Conservation (phyloP, 2,329 filamentous ascomycete species). For the Gnomoniopsis sp. region DNA sequence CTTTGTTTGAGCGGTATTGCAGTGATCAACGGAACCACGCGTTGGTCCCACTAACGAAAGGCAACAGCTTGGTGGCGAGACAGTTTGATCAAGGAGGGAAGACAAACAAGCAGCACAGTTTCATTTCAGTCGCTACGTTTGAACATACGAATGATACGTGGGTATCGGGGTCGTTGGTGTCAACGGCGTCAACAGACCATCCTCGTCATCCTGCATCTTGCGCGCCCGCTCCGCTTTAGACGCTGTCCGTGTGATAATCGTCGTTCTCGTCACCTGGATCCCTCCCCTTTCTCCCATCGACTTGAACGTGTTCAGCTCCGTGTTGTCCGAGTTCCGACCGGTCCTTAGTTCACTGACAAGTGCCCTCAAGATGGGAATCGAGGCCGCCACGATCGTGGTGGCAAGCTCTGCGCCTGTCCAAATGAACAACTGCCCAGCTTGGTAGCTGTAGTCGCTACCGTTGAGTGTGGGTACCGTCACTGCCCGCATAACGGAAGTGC, state of each 20-base stretch:
- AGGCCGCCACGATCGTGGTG: slow-evolving; percentile 29
- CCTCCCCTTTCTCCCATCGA: neutral
- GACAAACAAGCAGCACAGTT: neutral
- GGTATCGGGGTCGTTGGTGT: neutral
- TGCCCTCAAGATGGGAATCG: slow-evolving; percentile 21
- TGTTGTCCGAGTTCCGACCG: neutral
- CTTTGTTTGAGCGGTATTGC: too few relatives aligned
- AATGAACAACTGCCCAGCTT: slow-evolving; percentile 17
- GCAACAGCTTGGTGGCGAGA: neutral
- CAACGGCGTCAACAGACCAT: neutral
- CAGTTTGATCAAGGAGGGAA: neutral
- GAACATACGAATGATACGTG: neutral
- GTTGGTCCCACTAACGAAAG: too few relatives aligned
- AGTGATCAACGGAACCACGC: too few relatives aligned
- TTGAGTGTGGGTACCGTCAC: slow-evolving; percentile 2
- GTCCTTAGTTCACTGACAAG: neutral
- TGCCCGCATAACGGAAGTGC: slow-evolving; percentile 26
- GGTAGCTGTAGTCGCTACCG: slow-evolving; percentile 13
- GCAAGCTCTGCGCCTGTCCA: slow-evolving; percentile 25
- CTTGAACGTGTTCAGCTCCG: slow-evolving; percentile 3
- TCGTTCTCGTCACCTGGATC: neutral
- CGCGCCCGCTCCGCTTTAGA: neutral
- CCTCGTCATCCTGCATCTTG: neutral
- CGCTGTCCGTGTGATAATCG: neutral
- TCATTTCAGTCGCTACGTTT: neutral